These are phyloP conservation scores for Rhizopogon vinicolor DNA, from an alignment of 768 basidiomycete species.

Conservation along the genomic window DNA sequence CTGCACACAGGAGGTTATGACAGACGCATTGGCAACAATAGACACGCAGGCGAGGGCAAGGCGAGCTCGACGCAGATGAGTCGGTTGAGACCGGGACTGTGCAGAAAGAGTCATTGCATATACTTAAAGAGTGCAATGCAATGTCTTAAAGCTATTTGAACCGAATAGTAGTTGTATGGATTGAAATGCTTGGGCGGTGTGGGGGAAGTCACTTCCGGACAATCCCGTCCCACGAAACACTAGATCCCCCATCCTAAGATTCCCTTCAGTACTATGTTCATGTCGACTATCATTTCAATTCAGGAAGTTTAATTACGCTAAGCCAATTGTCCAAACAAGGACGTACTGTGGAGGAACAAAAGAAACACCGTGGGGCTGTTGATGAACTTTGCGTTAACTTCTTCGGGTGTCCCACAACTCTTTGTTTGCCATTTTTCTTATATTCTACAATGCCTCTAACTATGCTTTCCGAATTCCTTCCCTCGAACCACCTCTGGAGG, in stretches of 20 bases:
- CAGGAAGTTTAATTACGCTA: too few relatives aligned
- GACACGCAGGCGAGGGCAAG: slow-evolving; percentile 42
- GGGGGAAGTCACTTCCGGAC: too few relatives aligned
- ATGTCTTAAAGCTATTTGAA: neutral
- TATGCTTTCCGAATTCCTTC: neutral
- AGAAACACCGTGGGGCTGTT: neutral
- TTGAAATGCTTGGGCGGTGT: too few relatives aligned
- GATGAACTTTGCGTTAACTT: slow-evolving; percentile 9
- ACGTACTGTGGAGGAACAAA: neutral
- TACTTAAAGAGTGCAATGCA: neutral
- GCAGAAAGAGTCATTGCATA: neutral
- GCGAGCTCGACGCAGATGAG: slow-evolving; percentile 18
- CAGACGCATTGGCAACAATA: slow-evolving; percentile 62
- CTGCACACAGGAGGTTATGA: slow-evolving; percentile 8
- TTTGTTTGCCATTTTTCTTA: slow-evolving; percentile 8
- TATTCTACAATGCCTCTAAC: neutral
- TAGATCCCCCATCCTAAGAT: too few relatives aligned
- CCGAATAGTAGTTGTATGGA: too few relatives aligned
- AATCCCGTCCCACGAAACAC: too few relatives aligned
- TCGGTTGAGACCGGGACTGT: neutral
- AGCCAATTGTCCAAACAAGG: neutral
- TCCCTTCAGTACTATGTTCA: too few relatives aligned
- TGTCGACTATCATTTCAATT: too few relatives aligned
- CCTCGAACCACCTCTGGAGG: slow-evolving; percentile 8
- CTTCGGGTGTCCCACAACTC: slow-evolving; percentile 4